A percentile compares a stretch with the other conserved stretches of the same genome.
phyloP scores from a whole-genome alignment of 495 filamentous ascomycete genomes.

The Podospora pseudoanserina region DNA sequence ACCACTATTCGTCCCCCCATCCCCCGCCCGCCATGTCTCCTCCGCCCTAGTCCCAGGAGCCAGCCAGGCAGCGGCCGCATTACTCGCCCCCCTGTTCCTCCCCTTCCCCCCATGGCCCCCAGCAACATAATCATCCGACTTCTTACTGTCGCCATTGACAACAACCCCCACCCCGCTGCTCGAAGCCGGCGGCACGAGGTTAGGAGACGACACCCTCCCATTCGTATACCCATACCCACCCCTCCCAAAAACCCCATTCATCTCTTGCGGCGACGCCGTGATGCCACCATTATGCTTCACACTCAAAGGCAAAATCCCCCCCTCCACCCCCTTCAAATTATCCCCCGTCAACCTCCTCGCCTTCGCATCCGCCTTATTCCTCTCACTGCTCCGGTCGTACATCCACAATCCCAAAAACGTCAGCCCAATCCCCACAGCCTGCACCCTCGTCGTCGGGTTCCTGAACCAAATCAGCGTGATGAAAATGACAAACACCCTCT shows the following conservation, averaged over 20 bases:
- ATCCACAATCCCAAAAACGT: slow-evolving; percentile 93
- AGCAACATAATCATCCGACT: slow-evolving; percentile 50
- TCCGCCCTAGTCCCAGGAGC: slow-evolving; percentile 74
- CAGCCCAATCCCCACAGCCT: slow-evolving; percentile 78
- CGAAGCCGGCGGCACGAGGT: neutral
- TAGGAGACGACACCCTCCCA: neutral
- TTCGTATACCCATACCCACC: slow-evolving; percentile 29
- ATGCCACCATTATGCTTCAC: neutral
- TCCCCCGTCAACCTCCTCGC: slow-evolving; percentile 48
- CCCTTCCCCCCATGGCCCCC: slow-evolving; percentile 31
- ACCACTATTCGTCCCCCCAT: slow-evolving; percentile 16
- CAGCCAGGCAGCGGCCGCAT: slow-evolving; percentile 53
- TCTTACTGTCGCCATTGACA: slow-evolving; percentile 50
- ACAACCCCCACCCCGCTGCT: neutral
- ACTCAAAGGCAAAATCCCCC: slow-evolving; percentile 26
- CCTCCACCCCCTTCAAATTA: slow-evolving; percentile 49
- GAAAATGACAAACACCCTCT: slow-evolving; percentile 94
- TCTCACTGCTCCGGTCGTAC: slow-evolving; percentile 88
- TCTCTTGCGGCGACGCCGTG: slow-evolving; percentile 27
- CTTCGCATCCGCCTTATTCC: slow-evolving; percentile 75
- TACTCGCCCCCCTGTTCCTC: slow-evolving; percentile 54
- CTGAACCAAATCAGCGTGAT: slow-evolving; percentile 97
- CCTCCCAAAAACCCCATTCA: neutral
- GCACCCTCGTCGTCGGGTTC: slow-evolving; percentile 73
- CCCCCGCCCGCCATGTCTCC: slow-evolving; percentile 69